Conservation (phyloP, 805 yeast genomes). For the Lachancea dasiensis region DNA sequence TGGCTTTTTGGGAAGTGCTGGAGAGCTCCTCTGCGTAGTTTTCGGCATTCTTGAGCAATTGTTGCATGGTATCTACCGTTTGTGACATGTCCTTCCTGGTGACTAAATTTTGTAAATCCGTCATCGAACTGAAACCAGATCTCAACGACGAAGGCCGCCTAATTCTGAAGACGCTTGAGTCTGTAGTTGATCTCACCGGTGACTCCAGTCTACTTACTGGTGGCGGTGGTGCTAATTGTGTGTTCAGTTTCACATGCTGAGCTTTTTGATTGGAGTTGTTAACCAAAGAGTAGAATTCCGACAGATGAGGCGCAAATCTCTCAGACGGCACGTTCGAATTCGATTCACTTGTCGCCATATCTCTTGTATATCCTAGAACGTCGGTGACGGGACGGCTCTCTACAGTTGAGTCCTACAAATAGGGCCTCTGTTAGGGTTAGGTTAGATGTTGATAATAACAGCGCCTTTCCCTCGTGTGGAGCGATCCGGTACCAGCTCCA, state of each 20-base stretch:
- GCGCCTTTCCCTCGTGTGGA: too few species aligned
- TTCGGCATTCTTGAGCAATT: constrained; percentile 42
- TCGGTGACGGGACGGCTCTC: constrained; percentile 5
- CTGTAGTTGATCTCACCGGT: constrained; percentile 2
- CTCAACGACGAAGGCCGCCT: constrained; percentile 35
- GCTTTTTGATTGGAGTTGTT: constrained; percentile 23
- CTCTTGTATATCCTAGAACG: constrained; percentile 6
- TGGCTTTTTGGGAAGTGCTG: constrained; percentile 47
- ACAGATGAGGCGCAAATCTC: constrained; percentile 43
- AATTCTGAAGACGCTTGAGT: constrained; percentile 10
- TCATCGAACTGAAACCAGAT: constrained; percentile 42
- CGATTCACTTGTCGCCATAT: not conserved
- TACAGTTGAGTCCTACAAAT: too few species aligned
- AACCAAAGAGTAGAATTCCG: constrained; percentile 54
- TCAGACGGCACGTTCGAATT: constrained; percentile 16
- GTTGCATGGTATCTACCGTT: constrained; percentile 44
- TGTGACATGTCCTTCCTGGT: constrained; percentile 53
- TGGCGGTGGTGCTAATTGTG: not conserved
- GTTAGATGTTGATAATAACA: too few species aligned
- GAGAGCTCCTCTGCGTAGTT: constrained; percentile 40
- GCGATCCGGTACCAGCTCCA: too few species aligned
- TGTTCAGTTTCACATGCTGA: not conserved
- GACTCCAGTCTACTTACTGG: constrained; percentile 1
- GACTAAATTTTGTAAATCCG: constrained; percentile 52
- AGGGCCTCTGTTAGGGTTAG: too few species aligned